Evolutionary conservation across 306 rosid genomes (phyloP), one percentile per base, ranked within the genome.

Genomic region (Morella rubra): DNA sequence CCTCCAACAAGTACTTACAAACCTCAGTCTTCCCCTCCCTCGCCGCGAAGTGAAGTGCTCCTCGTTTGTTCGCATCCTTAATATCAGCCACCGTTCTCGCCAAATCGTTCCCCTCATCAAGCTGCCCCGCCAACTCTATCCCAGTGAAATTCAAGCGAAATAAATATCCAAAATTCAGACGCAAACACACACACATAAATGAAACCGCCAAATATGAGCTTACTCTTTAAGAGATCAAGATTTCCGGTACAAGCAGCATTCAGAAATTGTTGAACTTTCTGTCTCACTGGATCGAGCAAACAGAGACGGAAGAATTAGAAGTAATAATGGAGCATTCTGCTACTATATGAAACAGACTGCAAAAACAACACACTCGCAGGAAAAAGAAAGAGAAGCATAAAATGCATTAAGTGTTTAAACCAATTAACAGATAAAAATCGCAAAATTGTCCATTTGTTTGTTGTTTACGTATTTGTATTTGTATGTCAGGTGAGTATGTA

Each of bases 11-110:
- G 78, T 89, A 92, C 20, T 84, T 79, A 81, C 98, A 91, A 66
- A 95, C 85, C 72, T 91, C 91, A 32, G 91, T 91, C 76, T 92
- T 86, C 55, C 98, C 98, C 76, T 92, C 97, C 2, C 89, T 88
- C 3, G 99, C 93, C 0, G 99, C 97, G 61, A 95, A 95, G 79
- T 92, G 99, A 41, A 95, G 87, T 5, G 99, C 99, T 10, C 97
- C 97, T 53, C 99, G 87, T 77, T 95, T 90, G 84, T 95, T 92
- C 42, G 96, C 99, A 68, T 95, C 99, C 79, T 90, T 91, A 14
- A 95, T 86, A 45, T 89, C 93, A 19, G 89, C 91, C 76, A 92
- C 90, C 1, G 96, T 87, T 81, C 82, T 86, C 0, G 88, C 41
- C 79, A 95, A 76, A 55, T 88, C 96, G 69, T 88, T 87, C 1